Evolutionary conservation across 2,329 filamentous ascomycete species (phyloP), one percentile per base, ranked within the genome.

Genomic region (Verticillium zaregamsianum): DNA sequence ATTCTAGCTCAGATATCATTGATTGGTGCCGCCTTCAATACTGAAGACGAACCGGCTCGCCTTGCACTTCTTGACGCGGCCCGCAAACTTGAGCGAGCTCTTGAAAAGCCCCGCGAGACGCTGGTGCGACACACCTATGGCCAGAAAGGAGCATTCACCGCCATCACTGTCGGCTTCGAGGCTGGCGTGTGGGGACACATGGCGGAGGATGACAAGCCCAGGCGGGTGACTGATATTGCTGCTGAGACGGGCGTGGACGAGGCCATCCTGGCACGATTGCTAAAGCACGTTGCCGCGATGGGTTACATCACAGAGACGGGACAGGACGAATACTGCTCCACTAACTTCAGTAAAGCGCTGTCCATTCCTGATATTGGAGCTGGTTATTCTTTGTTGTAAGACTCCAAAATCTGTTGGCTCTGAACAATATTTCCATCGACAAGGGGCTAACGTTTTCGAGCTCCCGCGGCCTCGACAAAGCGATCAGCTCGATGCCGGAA

Each of bases 21-120:
- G 4, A 14, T 45, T n/a, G n/a, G n/a, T 45, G n/a, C 8, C 17
- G n/a, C 39, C 20, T 45, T 23, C 39, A n/a, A 9, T 17, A 5
- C 8, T 17, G 39, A 20, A 12, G 57, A 67, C 32, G 39, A 63
- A 3, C 52, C 66, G 59, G 57, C 65, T 2, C 71, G 75, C 1
- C 66, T 72, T 5, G 66, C 68, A n/a, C 67, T 79, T 2, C 65
- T 74, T 15, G 64, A 69, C 1, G 71, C 74, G 61, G 76, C 76
- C 1, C 71, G 74, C n/a, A 63, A 66, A 0, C 73, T 35, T 69
- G 71, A 32, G 33, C 33, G 33, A 35, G 72, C 76, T 0, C 69
- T 79, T 0, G 79, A 82, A 65, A 81, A 77, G 0, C 80, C 80
- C 0, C 72, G 79, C 7, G 80, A 83, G 68, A 78, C 79, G 0